Percentiles rank a stretch among this genome's conserved stretches.
phyloP scores from a whole-genome alignment of 2,329 filamentous ascomycete genomes.

The Nemania bipapillata region DNA sequence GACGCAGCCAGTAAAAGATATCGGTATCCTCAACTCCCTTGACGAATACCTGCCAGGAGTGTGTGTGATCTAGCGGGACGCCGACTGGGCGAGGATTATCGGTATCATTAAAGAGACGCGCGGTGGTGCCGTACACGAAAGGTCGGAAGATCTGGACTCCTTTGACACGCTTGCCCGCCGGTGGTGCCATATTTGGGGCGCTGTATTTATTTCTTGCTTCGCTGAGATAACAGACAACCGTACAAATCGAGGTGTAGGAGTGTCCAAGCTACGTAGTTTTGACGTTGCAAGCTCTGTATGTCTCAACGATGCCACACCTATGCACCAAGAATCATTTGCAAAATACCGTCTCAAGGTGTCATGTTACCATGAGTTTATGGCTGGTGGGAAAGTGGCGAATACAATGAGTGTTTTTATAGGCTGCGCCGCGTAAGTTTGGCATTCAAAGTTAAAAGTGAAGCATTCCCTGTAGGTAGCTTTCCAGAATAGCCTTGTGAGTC shows the following conservation, averaged over 20 bases:
- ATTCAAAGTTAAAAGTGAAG: background rate
- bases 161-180: constrained; percentile 72
- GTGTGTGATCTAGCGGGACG: constrained; percentile 89
- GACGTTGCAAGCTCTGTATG: background rate
- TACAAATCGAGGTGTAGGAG: background rate
- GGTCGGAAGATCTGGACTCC: constrained; percentile 72
- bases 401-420: too few relatives aligned
- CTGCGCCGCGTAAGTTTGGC: too few relatives aligned
- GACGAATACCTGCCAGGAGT: constrained; percentile 96
- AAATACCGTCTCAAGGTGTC: background rate
- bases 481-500: constrained; percentile 15
- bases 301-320: background rate
- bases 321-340: background rate
- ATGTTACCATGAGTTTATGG: too few relatives aligned
- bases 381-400: too few relatives aligned
- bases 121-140: constrained; percentile 82
- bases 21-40: constrained; percentile 89
- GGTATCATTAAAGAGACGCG: constrained; percentile 78
- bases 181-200: constrained; percentile 65
- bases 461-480: too few relatives aligned
- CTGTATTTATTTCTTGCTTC: background rate
- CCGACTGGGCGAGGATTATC: constrained; percentile 80
- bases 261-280: background rate
- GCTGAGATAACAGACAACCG: background rate
- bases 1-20: constrained; percentile 93